Base-by-base conservation (phyloP, 495 filamentous ascomycete genomes). In the Hyphodiscus hymeniophilus region DNA sequence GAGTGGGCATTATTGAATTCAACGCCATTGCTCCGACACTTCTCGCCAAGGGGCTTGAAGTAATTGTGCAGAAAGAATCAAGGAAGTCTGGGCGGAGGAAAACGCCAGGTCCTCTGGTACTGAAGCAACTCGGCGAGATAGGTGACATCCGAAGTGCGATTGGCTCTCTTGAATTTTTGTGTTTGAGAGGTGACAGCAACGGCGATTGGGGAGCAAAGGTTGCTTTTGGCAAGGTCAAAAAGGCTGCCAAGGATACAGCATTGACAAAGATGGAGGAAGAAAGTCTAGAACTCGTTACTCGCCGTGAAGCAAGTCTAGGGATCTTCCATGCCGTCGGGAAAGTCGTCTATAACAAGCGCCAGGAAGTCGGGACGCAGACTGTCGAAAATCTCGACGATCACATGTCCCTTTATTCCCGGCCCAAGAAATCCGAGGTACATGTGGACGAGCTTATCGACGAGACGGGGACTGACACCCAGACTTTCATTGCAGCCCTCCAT, bases 251-350 rank as follows among this genome's bases (percentile, higher is more conserved):
- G 50, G 70, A 74, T 24, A 60, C 66, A 17, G 59, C 76, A 2
- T 54, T 89, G 20, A 91, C 87, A 0, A 71, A 74, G 32, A 77
- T 82, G 52, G 91, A 95, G 57, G 68, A 73, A 42, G 79, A 85
- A 42, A 84, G 78, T 15, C 62, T 94, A 2, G 73, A 84, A 52
- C 60, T 87, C 36, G 73, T 97, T 3, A 87, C 84, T 1, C 87
- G 90, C 56, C 76, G 94, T 40, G 89, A 95, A 65, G 77, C 85
- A 16, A 91, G 77, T 52, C 70, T 96, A 6, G 90, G 89, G 1
- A 82, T 99, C 48, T 99, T 99, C 58, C 94, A 99, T 64, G 89
- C 94, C 22, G 83, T 99, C 41, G 94, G 90, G 13, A 95, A 89
- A 55, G 84, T 97, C 3, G 78, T 95, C 3, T 90, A 97, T 65